Conservation (phyloP, 2,329 filamentous ascomycete genomes). For the Xylaria sp. region DNA sequence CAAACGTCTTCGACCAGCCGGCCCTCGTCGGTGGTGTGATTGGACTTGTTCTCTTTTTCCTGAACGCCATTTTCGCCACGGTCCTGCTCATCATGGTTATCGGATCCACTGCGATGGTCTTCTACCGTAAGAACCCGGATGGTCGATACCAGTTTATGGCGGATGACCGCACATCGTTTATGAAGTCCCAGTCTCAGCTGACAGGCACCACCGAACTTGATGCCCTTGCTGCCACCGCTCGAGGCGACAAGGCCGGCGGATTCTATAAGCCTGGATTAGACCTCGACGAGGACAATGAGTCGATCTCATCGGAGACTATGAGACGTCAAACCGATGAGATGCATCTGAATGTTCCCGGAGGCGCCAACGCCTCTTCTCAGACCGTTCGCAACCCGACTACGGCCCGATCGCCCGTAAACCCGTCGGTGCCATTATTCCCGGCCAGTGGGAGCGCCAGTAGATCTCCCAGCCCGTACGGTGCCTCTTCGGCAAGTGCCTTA, state of each 20-base stretch:
- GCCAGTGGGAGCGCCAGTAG: constrained; percentile 27
- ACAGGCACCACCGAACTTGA: constrained; percentile 69
- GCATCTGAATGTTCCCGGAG: constrained; percentile 19
- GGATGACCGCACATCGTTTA: constrained; percentile 83
- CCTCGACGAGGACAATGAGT: constrained; percentile 65
- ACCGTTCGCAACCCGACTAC: constrained; percentile 29
- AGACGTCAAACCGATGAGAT: constrained; percentile 36
- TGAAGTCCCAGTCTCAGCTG: constrained; percentile 78
- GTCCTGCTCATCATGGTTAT: constrained; percentile 74
- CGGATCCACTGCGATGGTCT: constrained; percentile 57
- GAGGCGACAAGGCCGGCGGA: constrained; percentile 60
- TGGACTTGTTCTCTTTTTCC: constrained; percentile 76
- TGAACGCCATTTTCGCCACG: constrained; percentile 72
- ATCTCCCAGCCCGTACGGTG: constrained; percentile 31
- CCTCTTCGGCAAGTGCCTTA: constrained; percentile 32
- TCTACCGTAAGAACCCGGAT: constrained; percentile 81
- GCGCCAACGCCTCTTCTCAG: constrained; percentile 16
- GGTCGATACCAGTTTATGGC: constrained; percentile 84
- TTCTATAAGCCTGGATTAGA: constrained; percentile 52
- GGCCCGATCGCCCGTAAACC: constrained; percentile 44
- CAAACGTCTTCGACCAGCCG: constrained; percentile 73
- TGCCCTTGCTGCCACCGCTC: constrained; percentile 73
- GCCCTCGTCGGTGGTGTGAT: constrained; percentile 74
- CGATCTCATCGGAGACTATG: constrained; percentile 53
- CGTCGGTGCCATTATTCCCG: constrained; percentile 48